Evolutionary conservation across 345 rosid species (phyloP), one percentile per base, ranked within the genome.

Genomic region (Brassica rapa): DNA sequence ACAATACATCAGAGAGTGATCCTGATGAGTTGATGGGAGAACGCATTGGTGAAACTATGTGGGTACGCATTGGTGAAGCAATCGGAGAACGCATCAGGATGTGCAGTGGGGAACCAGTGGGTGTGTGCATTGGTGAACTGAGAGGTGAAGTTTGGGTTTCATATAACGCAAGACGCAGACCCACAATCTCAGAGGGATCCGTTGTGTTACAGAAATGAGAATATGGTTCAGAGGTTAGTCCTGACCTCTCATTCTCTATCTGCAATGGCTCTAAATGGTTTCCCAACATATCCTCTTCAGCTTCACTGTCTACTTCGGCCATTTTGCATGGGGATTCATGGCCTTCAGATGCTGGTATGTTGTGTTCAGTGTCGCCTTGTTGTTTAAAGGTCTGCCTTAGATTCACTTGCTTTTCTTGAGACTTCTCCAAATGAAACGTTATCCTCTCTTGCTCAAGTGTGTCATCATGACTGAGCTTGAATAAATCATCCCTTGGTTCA

Each of bases 11-110:
- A 29, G 83, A 75, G 62, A 75, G 76, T 63, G 80, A 80, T 55
- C 79, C 79, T 29, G 76, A 43, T 39, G 76, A 25, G 72, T 64
- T 65, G 56, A 80, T 80, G 53, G 83, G 83, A 70, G 80, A 80
- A 56, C 83, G 83, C 4, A 80, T 23, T 1, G 76, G 83, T 56
- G 83, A 75, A 30, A 80, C 80, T 75, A 80, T 80, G 63, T 70
- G 73, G 30, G 72, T 10, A 30, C 70, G 61, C 11, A 75, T 69
- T 75, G 76, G 66, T 51, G 82, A 73, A 57, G 68, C 23, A 59
- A 78, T 66, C 1, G 73, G 82, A 46, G 82, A 80, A 62, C 71
- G 79, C 29, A 59, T 70, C 68, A 41, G 27, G 74, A 75, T 70
- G 59, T 74, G 80, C 43, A 74, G 66, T 41, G 83, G 83, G 15